Evolutionary conservation across 2,329 filamentous ascomycete species (phyloP).

Genomic region (Talaromyces atroroseus): DNA sequence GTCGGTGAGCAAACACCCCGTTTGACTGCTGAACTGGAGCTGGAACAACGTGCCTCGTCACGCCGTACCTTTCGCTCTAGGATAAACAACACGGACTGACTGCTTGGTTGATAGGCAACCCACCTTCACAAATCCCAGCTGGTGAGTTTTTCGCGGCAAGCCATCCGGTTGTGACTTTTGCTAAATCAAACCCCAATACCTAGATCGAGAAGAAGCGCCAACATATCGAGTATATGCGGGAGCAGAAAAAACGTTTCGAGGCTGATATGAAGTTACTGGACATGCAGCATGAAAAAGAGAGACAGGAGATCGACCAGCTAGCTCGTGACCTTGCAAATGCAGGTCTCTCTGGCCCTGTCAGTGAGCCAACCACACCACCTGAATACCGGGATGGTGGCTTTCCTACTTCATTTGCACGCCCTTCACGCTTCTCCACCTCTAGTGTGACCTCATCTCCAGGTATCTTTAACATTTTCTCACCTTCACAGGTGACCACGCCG

Average conservation of each 20-base stretch:
- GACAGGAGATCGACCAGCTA: slow-evolving; percentile 78
- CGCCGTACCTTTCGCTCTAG: too few relatives aligned
- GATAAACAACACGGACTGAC: background rate
- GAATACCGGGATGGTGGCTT: slow-evolving; percentile 83
- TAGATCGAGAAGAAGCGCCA: slow-evolving; percentile 91
- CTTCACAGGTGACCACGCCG: slow-evolving; percentile 75
- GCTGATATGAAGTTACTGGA: slow-evolving; percentile 88
- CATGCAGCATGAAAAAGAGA: slow-evolving; percentile 74
- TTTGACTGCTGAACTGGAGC: background rate
- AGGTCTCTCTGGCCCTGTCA: slow-evolving; percentile 65
- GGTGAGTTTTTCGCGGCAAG: slow-evolving; percentile 15
- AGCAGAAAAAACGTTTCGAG: slow-evolving; percentile 85
- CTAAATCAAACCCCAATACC: slow-evolving; percentile 31
- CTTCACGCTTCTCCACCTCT: slow-evolving; percentile 83
- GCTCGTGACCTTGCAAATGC: slow-evolving; percentile 67
- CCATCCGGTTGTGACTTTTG: background rate
- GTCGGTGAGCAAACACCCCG: slow-evolving; percentile 40
- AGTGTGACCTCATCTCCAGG: slow-evolving; percentile 79
- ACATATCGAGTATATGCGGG: slow-evolving; percentile 84
- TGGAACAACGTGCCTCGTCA: too few relatives aligned
- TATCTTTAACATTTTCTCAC: slow-evolving; percentile 64
- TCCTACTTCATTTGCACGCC: slow-evolving; percentile 71
- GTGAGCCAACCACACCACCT: slow-evolving; percentile 91
- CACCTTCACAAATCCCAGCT: slow-evolving; percentile 22
- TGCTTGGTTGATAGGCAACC: slow-evolving; percentile 19